phyloP scores from a whole-genome alignment of 2,329 filamentous ascomycete genomes.

The Daldinia sp. region DNA sequence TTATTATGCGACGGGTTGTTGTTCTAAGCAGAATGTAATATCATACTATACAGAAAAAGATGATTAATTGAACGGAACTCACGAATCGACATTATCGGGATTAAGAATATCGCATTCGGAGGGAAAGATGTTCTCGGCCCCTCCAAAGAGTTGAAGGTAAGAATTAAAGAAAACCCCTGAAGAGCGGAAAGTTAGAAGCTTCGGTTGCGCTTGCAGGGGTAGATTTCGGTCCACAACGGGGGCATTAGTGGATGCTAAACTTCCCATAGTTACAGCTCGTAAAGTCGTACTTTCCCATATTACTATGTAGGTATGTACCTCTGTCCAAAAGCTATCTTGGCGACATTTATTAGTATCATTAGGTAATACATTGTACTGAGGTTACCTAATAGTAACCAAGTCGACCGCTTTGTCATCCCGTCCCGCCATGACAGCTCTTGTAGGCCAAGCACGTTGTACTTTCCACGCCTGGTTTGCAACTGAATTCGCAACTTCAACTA shows the following conservation, averaged over 20 bases:
- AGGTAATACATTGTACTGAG: no score
- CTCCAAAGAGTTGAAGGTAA: constrained; percentile 11
- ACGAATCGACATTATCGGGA: constrained; percentile 27
- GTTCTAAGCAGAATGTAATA: background rate
- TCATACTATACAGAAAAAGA: constrained; percentile 4
- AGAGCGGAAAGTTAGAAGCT: constrained; percentile 29
- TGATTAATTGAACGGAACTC: background rate
- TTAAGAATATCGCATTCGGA: constrained; percentile 7
- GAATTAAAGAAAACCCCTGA: constrained; percentile 25
- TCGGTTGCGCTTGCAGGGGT: constrained; percentile 28
- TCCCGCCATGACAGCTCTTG: background rate
- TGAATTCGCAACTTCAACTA: background rate
- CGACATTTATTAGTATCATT: background rate
- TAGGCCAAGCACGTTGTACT: background rate
- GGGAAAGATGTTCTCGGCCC: constrained; percentile 19
- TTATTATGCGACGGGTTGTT: constrained; percentile 13
- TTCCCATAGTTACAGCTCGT: background rate
- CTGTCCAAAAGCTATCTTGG: background rate
- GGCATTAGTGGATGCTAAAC: constrained; percentile 3
- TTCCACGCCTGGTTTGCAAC: background rate
- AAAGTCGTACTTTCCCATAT: no score
- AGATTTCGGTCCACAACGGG: constrained; percentile 5
- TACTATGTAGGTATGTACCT: no score
- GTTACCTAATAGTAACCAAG: no score
- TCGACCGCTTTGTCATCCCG: background rate